Evolutionary conservation across 2,329 filamentous ascomycete species (phyloP).

Genomic region (Diaporthe destruens): DNA sequence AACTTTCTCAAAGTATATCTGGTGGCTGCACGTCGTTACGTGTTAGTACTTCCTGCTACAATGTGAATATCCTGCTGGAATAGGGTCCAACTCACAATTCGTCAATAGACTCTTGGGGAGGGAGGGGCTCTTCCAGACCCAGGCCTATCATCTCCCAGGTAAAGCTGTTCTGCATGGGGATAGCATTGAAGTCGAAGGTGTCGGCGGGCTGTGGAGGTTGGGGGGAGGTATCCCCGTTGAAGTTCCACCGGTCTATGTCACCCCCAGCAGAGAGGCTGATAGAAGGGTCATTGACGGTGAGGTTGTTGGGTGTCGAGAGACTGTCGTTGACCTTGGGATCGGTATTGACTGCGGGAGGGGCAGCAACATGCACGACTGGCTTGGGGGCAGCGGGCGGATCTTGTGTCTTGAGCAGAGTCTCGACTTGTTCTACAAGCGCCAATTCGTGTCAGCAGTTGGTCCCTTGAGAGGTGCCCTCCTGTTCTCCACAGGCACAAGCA

Average conservation of each 20-base stretch:
- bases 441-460: constrained; percentile 33
- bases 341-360: constrained; percentile 46
- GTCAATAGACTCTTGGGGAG: constrained; percentile 75
- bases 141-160: constrained; percentile 83
- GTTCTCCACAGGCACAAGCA: neutral
- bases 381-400: constrained; percentile 58
- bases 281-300: constrained; percentile 59
- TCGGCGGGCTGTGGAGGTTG: constrained; percentile 58
- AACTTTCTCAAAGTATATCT: constrained; percentile 91
- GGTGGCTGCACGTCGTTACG: constrained; percentile 65
- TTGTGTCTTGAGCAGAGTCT: constrained; percentile 88
- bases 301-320: constrained; percentile 52
- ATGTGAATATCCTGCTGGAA: neutral
- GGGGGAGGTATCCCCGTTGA: constrained; percentile 65
- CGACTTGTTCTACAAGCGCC: constrained; percentile 80
- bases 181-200: constrained; percentile 70
- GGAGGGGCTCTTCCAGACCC: constrained; percentile 70
- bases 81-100: constrained; percentile 71
- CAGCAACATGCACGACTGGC: constrained; percentile 40
- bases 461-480: neutral
- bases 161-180: constrained; percentile 69
- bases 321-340: constrained; percentile 50
- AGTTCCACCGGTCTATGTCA: constrained; percentile 68
- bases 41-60: neutral
- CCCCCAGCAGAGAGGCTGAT: constrained; percentile 61